These are phyloP conservation scores for Phytophthora cajani DNA, from an alignment of 352 stramenopile species.

Conservation along the genomic window DNA sequence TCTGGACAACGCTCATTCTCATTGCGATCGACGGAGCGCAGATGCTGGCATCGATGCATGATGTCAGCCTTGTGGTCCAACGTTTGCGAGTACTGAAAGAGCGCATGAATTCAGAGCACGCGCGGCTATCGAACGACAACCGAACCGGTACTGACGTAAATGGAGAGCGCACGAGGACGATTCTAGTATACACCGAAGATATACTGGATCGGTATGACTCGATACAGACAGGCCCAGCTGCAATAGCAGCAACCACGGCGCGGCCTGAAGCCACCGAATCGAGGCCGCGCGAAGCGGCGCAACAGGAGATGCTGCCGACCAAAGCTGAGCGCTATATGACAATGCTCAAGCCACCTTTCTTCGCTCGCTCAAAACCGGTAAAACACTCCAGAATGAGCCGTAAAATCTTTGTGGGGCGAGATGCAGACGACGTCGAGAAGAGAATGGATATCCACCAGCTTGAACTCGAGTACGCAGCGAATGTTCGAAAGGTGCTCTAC, in stretches of 20 bases:
- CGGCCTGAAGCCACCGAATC: not conserved
- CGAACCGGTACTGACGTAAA: not conserved
- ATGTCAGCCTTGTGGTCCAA: constrained; percentile 9
- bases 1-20: constrained; percentile 24
- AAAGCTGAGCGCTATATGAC: not conserved
- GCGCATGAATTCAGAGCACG: not conserved
- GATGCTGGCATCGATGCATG: constrained; percentile 12
- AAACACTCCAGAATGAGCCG: not conserved
- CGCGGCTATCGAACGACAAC: not conserved
- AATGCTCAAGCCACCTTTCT: too few species aligned
- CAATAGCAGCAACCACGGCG: not conserved
- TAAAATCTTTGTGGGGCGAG: too few species aligned
- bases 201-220: not conserved
- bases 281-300: not conserved
- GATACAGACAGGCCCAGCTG: not conserved
- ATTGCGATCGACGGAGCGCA: constrained; percentile 30
- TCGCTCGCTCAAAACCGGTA: too few species aligned
- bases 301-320: not conserved
- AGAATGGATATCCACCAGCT: not conserved
- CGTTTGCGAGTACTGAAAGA: constrained; percentile 7
- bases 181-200: not conserved
- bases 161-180: not conserved
- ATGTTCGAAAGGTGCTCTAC: constrained; percentile 7
- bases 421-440: not conserved
- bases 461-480: constrained; percentile 14